Base-by-base conservation (phyloP, 164 flowering plant genomes). In the Berberis vulgaris region DNA sequence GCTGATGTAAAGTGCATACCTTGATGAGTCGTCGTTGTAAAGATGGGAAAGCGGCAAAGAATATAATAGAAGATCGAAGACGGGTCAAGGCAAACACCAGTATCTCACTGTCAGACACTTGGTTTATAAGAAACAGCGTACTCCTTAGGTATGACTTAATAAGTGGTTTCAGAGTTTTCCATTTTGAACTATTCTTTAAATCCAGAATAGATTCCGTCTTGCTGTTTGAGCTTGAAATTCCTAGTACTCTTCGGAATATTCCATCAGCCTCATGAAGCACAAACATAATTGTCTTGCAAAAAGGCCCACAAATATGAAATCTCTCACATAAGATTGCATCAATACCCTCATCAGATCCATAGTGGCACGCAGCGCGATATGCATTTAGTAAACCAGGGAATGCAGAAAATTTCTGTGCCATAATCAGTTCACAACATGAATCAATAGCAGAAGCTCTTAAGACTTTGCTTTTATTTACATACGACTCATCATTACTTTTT, bases 121-220 rank as follows among this genome's bases (percentile, higher is more conserved):
- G 94, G 75, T 80, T 79, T 65, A 94, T 68, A 69, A 91, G 79
- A 65, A 77, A 77, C 42, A 86, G 43, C 50, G 90, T 85, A 70
- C 96, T 91, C 68, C 87, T 81, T 63, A 95, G 56, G 68, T 79
- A 95, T n/a, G 96, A 95, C 72, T 89, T 89, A 65, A 95, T 60
- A 67, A 95, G 67, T 40, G 96, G 97, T 71, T 77, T 80, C 3
- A 80, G 13, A 41, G 57, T 70, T 76, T 82, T 77, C 96, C 96
- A 87, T 69, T 85, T 84, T 59, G 83, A 66, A 9, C 69, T 70
- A 63, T 76, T 84, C 71, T 76, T 83, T 77, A 85, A 53, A 63
- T 83, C 81, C 75, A 79, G 60, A 61, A 87, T 65, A 26, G 59
- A 64, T 45, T 83, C 89, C 63, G 75, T 83, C 71, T 66, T 85